Conservation (phyloP, 2,329 filamentous ascomycete species). For the Seiridium unicorne region DNA sequence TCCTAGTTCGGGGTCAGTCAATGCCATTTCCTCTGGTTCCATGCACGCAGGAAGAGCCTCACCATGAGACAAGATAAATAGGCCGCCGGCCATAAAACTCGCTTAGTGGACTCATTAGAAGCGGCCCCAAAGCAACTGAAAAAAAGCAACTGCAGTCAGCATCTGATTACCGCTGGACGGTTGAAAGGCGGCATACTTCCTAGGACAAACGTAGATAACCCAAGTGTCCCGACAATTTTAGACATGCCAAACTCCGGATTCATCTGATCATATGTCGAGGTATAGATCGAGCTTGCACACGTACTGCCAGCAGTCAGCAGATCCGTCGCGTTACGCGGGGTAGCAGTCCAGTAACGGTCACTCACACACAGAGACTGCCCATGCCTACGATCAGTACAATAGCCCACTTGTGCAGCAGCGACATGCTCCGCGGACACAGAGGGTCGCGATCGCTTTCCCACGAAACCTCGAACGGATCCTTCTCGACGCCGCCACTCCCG, state of each 20-base stretch:
- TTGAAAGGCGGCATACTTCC: constrained; percentile 52
- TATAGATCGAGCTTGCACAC: constrained; percentile 85
- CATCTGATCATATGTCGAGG: constrained; percentile 76
- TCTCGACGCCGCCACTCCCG: constrained; percentile 17
- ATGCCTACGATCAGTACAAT: constrained; percentile 73
- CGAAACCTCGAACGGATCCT: constrained; percentile 63
- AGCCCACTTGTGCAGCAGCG: constrained; percentile 68
- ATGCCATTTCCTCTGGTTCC: not conserved
- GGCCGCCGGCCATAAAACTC: constrained; percentile 82
- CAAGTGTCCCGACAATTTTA: constrained; percentile 72
- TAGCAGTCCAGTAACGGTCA: constrained; percentile 23
- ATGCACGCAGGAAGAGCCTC: not conserved
- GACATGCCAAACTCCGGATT: constrained; percentile 71
- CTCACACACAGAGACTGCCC: constrained; percentile 81
- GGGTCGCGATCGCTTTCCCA: constrained; percentile 78
- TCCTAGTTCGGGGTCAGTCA: constrained; percentile 13
- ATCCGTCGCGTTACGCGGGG: constrained; percentile 4
- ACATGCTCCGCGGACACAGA: constrained; percentile 70
- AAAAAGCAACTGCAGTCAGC: not conserved
- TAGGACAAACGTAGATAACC: constrained; percentile 79
- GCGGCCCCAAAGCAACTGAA: constrained; percentile 54
- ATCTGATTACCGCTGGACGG: not conserved
- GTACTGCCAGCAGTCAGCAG: constrained; percentile 52
- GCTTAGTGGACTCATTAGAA: constrained; percentile 62
- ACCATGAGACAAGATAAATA: constrained; percentile 75